Conservation (phyloP, 2,329 filamentous ascomycete genomes). For the Colletotrichum sp. region DNA sequence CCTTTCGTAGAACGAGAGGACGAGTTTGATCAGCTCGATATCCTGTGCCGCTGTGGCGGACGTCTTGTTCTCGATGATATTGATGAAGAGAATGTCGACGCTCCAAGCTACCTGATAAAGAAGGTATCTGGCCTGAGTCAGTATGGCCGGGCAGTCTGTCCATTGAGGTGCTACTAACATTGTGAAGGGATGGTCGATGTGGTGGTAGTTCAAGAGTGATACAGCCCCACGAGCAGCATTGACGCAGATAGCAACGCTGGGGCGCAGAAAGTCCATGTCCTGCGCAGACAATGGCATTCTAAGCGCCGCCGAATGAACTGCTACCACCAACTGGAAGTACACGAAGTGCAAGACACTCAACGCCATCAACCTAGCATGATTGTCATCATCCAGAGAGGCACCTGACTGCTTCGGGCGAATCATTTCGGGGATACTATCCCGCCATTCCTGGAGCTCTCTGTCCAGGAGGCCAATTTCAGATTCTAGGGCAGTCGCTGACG, state of each 20-base stretch:
- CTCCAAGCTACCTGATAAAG: constrained; percentile 18
- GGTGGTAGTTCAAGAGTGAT: constrained; percentile 8
- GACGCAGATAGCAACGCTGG: constrained; percentile 5
- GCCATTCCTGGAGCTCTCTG: constrained; percentile 11
- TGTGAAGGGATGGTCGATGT: constrained; percentile 7
- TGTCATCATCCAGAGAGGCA: constrained; percentile 3
- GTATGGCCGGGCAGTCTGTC: not conserved
- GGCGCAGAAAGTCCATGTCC: not conserved
- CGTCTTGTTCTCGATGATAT: constrained; percentile 12
- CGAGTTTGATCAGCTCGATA: constrained; percentile 11
- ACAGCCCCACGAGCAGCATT: constrained; percentile 10
- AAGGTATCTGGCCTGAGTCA: not conserved
- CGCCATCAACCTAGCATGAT: not conserved
- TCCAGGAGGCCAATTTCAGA: constrained; percentile 9
- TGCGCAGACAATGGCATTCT: not conserved
- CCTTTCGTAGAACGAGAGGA: constrained; percentile 12
- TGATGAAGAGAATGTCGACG: constrained; percentile 13
- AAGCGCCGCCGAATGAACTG: constrained; percentile 10
- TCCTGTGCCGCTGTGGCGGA: constrained; percentile 1
- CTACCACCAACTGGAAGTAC: constrained; percentile 15
- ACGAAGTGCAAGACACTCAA: constrained; percentile 13
- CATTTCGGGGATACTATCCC: constrained; percentile 14
- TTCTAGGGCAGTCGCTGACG: constrained; percentile 3
- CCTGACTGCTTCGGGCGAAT: constrained; percentile 8
- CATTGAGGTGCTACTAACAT: not conserved